Conservation (phyloP, 1,284 basidiomycete species). For the Malassezia slooffiae region DNA sequence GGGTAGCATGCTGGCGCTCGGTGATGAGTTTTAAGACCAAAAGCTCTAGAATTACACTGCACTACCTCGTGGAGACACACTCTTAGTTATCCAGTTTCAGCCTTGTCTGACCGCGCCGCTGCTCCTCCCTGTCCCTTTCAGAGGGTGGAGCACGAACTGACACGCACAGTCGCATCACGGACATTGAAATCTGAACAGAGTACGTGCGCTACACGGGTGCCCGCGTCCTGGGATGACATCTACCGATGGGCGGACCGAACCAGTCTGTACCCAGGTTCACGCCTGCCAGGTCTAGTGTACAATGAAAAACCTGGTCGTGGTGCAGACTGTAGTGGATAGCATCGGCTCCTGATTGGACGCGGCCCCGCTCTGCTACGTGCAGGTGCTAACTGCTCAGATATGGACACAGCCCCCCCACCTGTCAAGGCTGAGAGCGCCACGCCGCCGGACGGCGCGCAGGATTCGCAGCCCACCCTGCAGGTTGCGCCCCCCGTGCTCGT, state of each 20-base stretch:
- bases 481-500: not conserved
- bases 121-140: not conserved
- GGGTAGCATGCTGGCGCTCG: too few relatives aligned
- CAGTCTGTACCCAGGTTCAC: conserved; percentile 4
- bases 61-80: conserved; percentile 12
- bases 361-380: not conserved
- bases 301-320: conserved; percentile 10
- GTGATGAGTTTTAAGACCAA: conserved; percentile 16
- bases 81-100: conserved; percentile 18
- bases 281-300: conserved; percentile 15
- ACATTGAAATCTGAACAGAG: too few relatives aligned
- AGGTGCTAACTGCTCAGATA: conserved; percentile 1
- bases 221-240: not conserved
- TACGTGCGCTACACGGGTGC: too few relatives aligned
- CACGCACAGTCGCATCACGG: not conserved
- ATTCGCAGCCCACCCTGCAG: not conserved
- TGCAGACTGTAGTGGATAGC: conserved; percentile 12
- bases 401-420: too few relatives aligned
- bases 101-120: conserved; percentile 15
- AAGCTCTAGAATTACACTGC: conserved; percentile 18
- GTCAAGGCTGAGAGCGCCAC: too few relatives aligned
- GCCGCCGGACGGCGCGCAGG: too few relatives aligned
- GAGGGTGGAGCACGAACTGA: conserved; percentile 2
- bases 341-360: conserved; percentile 14
- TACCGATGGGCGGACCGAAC: conserved; percentile 18